Conservation (phyloP, 2,329 filamentous ascomycete species). For the Thyridium curvatum region DNA sequence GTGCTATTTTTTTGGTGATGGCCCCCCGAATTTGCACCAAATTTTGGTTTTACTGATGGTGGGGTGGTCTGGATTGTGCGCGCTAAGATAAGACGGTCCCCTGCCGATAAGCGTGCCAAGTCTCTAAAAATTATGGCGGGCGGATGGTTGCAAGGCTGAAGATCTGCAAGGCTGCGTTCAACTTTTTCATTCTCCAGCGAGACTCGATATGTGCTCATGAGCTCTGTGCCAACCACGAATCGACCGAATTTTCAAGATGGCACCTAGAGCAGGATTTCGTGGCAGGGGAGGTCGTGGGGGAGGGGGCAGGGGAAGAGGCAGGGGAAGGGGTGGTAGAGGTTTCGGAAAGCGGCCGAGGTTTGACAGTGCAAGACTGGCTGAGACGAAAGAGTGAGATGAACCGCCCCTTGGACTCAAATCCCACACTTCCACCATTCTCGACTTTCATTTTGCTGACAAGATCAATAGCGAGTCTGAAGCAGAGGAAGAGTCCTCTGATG, state of each 20-base stretch:
- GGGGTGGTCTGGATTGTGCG: constrained; percentile 45
- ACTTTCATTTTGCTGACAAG: constrained; percentile 1
- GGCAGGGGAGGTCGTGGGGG: constrained; percentile 20
- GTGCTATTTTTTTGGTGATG: constrained; percentile 24
- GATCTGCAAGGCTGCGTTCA: constrained; percentile 11
- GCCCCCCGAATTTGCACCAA: constrained; percentile 3
- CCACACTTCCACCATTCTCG: no score
- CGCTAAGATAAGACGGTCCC: constrained; percentile 44
- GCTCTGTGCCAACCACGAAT: neutral
- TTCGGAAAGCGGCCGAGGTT: constrained; percentile 30
- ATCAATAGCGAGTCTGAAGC: constrained; percentile 8
- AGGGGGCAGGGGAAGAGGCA: constrained; percentile 15
- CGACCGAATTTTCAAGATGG: constrained; percentile 19
- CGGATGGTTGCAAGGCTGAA: constrained; percentile 25
- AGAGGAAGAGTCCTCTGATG: constrained; percentile 7
- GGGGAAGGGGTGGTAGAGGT: constrained; percentile 16
- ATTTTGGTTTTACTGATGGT: constrained; percentile 21
- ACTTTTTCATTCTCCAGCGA: constrained; percentile 20
- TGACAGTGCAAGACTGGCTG: constrained; percentile 37
- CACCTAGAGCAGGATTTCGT: constrained; percentile 21
- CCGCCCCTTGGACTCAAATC: no score
- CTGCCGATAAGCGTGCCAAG: no score
- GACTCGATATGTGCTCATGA: neutral
- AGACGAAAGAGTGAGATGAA: constrained; percentile 33
- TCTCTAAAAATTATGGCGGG: no score